Base-by-base conservation (phyloP, 2,329 filamentous ascomycete genomes). In the Ophiostoma himal-ulmi region DNA sequence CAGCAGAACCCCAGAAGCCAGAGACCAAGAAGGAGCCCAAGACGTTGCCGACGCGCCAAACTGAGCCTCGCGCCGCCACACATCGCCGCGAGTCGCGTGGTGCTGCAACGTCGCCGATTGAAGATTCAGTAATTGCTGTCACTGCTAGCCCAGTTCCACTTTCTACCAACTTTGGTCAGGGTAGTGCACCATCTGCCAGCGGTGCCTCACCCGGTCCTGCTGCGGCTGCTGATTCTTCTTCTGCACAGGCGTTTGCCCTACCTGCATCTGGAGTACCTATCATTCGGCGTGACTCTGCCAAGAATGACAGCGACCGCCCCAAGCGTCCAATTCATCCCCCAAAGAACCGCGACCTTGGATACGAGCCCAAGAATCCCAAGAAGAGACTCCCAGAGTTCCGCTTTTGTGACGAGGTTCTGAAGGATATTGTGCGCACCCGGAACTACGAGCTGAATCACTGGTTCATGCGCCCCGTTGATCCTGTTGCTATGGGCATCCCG, bases 251-350 rank as follows among this genome's bases (percentile, higher is more conserved):
- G 0, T 96, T 93, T 79, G 92, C 93, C 2, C 83, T 96, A 13
- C 88, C 91, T 34, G 88, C 92, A 1, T 88, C 92, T 75, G 92
- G 92, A 1, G 85, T 92, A 54, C 93, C 93, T 10, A 84, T 93
- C 54, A 95, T 95, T 73, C 90, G 95, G 69, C 91, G 94, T 26
- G 93, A 96, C 76, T 96, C 92, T 1, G 90, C 88, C 6, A 90
- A 89, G 71, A 85, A 86, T 5, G 92, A 93, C 74, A 91, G 89
- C 70, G 86, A 88, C 74, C 88, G 95, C 68, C 94, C 94, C 13
- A 97, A 97, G 83, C 90, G 95, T 69, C 93, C 94, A 17, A 97
- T 98, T 70, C 93, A 97, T 76, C 91, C 94, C 10, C 93, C 95
- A 0, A 94, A 94, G 77, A 88, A 90, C 73, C 94, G 94, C 74